phyloP scores from a whole-genome alignment of 495 filamentous ascomycete genomes.

The Astrocystis sublimbata region DNA sequence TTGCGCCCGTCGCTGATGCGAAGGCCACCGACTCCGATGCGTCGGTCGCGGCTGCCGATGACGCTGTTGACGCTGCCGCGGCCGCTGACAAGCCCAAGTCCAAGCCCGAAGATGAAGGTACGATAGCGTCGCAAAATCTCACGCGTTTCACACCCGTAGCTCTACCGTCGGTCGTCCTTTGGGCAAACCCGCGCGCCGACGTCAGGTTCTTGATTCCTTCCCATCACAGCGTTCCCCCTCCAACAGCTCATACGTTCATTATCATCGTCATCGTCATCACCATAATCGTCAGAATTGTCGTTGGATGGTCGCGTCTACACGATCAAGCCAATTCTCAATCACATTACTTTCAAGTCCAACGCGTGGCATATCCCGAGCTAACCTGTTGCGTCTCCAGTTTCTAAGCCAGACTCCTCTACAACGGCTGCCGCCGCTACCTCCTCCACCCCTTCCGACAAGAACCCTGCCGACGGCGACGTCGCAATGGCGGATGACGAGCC shows the following conservation, averaged over 20 bases:
- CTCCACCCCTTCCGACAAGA: slow-evolving; percentile 21
- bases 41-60: slow-evolving; percentile 10
- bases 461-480: slow-evolving; percentile 33
- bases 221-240: too few relatives aligned
- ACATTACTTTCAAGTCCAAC: background rate
- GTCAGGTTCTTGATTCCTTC: background rate
- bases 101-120: slow-evolving; percentile 31
- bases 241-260: too few relatives aligned
- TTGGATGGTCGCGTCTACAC: background rate
- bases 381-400: slow-evolving; percentile 1
- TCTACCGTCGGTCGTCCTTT: background rate
- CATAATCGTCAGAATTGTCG: too few relatives aligned
- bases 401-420: slow-evolving; percentile 13
- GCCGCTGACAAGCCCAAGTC: too few relatives aligned
- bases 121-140: slow-evolving; percentile 11
- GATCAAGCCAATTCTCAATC: background rate
- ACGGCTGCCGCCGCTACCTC: background rate
- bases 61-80: slow-evolving; percentile 13
- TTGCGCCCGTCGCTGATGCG: slow-evolving; percentile 28
- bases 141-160: slow-evolving; percentile 1
- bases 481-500: slow-evolving; percentile 38
- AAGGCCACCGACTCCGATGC: slow-evolving; percentile 27
- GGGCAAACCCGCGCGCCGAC: slow-evolving; percentile 4
- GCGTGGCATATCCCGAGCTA: background rate
- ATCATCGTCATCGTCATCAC: background rate